Conservation (phyloP, 169 alveolate genomes). For the Plasmodium chabaudi region DNA sequence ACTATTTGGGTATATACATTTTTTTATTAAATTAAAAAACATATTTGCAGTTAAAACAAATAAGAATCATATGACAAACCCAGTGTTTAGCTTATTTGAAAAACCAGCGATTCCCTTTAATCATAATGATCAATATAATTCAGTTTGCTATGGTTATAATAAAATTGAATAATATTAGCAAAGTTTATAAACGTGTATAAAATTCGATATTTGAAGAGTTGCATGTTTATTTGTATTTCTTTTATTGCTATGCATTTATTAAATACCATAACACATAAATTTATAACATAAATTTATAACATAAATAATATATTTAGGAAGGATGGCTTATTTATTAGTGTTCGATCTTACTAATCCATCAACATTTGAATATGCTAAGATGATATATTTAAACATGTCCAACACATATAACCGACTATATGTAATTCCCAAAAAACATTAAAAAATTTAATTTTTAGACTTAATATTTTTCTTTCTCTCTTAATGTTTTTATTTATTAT, state of each 20-base stretch:
- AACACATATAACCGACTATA: constrained; percentile 22
- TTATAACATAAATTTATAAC: no score
- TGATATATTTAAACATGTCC: constrained; percentile 60
- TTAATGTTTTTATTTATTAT: constrained; percentile 7
- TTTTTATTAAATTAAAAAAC: no score
- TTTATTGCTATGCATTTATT: not conserved
- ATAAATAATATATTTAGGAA: constrained; percentile 17
- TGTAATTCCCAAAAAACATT: constrained; percentile 12
- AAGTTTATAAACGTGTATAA: not conserved
- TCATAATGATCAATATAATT: constrained; percentile 24
- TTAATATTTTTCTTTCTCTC: not conserved
- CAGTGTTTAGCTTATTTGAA: constrained; percentile 68
- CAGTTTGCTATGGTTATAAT: constrained; percentile 63
- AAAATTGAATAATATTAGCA: not conserved
- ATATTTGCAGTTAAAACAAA: constrained; percentile 47
- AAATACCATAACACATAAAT: no score
- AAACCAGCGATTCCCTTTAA: constrained; percentile 62
- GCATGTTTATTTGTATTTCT: constrained; percentile 5
- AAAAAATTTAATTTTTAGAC: not conserved
- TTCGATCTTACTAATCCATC: constrained; percentile 65
- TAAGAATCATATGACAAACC: constrained; percentile 27
- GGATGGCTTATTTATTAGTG: constrained; percentile 74
- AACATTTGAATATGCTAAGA: constrained; percentile 68
- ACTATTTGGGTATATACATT: no score
- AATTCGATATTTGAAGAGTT: not conserved